Evolutionary conservation across 192 early-diverging fungal genomes (phyloP).

Genomic region (Podila minutissima): DNA sequence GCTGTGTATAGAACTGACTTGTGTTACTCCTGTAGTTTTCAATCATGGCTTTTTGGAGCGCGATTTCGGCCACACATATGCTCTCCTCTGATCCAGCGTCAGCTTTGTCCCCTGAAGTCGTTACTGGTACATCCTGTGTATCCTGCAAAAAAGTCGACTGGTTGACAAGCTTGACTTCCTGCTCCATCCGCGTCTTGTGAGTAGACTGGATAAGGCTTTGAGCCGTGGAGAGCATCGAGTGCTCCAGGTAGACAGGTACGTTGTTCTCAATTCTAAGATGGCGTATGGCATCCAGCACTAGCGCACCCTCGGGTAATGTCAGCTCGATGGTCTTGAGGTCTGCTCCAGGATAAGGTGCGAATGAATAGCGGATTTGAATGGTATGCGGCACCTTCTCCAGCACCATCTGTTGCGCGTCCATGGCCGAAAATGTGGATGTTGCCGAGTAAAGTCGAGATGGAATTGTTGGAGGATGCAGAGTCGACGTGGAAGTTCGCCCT

Average conservation of each 20-base stretch:
- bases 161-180: slow-evolving; percentile 20
- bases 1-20: slow-evolving; percentile 55
- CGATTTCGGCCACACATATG: neutral
- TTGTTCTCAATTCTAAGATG: slow-evolving; percentile 52
- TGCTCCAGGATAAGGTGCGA: slow-evolving; percentile 40
- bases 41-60: slow-evolving; percentile 45
- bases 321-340: slow-evolving; percentile 36
- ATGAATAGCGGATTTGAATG: slow-evolving; percentile 37
- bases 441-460: neutral
- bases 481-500: no score
- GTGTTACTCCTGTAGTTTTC: slow-evolving; percentile 54
- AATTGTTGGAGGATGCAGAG: neutral
- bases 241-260: slow-evolving; percentile 58
- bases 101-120: neutral
- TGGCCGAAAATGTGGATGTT: slow-evolving; percentile 4
- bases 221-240: slow-evolving; percentile 56
- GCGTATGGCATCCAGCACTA: slow-evolving; percentile 54
- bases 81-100: neutral
- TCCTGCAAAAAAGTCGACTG: slow-evolving; percentile 3
- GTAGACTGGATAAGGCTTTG: slow-evolving; percentile 47
- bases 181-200: slow-evolving; percentile 26
- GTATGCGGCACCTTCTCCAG: slow-evolving; percentile 47
- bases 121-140: neutral
- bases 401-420: slow-evolving; percentile 39
- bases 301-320: slow-evolving; percentile 46